Conservation (phyloP, 495 filamentous ascomycete genomes). For the Penicillium angulare region DNA sequence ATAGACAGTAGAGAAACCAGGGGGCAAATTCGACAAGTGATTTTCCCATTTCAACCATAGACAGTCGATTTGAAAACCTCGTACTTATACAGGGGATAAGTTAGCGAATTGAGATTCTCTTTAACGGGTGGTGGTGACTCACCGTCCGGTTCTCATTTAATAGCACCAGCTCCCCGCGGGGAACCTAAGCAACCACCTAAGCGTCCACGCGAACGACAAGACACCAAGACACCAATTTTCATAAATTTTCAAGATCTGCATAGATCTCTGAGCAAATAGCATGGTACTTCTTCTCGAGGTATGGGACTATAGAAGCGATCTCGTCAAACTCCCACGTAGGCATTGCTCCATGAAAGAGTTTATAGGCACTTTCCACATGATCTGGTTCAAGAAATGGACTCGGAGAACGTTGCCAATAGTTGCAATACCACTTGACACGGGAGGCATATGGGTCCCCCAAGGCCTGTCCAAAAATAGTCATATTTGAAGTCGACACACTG, state of each 20-base stretch:
- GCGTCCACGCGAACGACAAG: too few species aligned
- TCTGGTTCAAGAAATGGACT: neutral
- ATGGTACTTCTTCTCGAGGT: conserved; percentile 1
- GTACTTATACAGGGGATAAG: too few species aligned
- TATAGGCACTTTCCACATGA: conserved; percentile 1
- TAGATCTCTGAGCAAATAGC: neutral
- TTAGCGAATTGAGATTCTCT: too few species aligned
- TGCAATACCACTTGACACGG: neutral
- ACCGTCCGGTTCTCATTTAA: too few species aligned
- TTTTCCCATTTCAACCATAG: too few species aligned
- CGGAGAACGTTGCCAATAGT: neutral
- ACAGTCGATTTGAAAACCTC: too few species aligned
- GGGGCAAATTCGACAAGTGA: too few species aligned
- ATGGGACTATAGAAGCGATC: conserved; percentile 5
- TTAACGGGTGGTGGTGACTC: too few species aligned
- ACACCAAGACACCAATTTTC: neutral
- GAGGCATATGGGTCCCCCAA: neutral
- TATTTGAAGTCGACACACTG: conserved; percentile 10
- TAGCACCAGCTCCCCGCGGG: too few species aligned
- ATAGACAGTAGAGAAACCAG: too few species aligned
- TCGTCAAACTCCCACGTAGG: conserved; percentile 11
- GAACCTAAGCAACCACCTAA: too few species aligned
- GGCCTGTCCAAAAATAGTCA: conserved; percentile 7
- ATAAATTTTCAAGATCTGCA: neutral
- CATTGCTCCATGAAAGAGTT: conserved; percentile 4